phyloP scores from a whole-genome alignment of 495 filamentous ascomycete genomes.

The Neurospora hispaniola region DNA sequence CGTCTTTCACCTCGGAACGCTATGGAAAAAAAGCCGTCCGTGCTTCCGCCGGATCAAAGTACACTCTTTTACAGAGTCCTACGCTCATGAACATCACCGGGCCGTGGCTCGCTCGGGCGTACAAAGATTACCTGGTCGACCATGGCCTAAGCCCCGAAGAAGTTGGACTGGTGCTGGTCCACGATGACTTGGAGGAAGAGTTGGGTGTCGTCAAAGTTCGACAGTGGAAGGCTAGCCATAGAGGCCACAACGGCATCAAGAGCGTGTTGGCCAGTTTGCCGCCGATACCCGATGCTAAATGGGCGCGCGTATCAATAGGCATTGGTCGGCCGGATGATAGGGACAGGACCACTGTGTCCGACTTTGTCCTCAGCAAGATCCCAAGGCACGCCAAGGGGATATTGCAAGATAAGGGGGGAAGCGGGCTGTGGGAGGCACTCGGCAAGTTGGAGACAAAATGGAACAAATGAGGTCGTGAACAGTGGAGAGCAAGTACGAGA shows the following conservation, averaged over 20 bases:
- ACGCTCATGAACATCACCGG: constrained; percentile 70
- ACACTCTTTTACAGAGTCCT: constrained; percentile 57
- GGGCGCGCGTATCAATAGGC: constrained; percentile 50
- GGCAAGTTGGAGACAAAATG: constrained; percentile 33
- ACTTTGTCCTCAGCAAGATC: constrained; percentile 61
- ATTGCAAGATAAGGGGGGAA: constrained; percentile 39
- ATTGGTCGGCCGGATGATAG: constrained; percentile 58
- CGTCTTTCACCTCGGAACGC: constrained; percentile 33
- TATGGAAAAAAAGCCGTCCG: constrained; percentile 29
- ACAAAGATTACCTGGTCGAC: constrained; percentile 28
- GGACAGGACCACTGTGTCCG: constrained; percentile 44
- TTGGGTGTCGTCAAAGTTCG: constrained; percentile 52
- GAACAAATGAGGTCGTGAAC: constrained; percentile 8
- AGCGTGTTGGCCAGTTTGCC: constrained; percentile 45
- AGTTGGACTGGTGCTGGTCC: constrained; percentile 55
- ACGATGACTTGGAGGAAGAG: constrained; percentile 71
- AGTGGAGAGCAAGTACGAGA: neutral
- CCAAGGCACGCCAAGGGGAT: constrained; percentile 32
- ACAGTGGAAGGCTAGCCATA: constrained; percentile 47
- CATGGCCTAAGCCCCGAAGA: constrained; percentile 22
- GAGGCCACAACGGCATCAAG: constrained; percentile 75
- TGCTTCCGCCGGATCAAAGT: constrained; percentile 35
- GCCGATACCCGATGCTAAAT: constrained; percentile 16
- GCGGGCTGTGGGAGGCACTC: constrained; percentile 40
- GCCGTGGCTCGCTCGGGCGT: constrained; percentile 36